Conservation (phyloP, 176 grass and related monocot species). For the Hordeum marinum region DNA sequence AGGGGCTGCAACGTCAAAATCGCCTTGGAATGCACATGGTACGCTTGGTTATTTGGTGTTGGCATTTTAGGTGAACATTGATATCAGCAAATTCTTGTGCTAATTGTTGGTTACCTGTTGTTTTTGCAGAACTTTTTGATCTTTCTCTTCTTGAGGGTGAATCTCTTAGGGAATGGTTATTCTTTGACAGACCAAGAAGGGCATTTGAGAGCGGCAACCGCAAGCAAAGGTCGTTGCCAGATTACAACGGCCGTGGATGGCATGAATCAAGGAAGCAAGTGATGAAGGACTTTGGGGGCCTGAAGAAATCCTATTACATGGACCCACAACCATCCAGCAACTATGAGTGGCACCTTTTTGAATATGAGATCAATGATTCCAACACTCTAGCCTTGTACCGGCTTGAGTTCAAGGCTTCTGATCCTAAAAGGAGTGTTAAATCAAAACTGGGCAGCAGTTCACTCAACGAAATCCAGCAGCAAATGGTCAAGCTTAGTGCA, state of each 20-base stretch:
- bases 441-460: slow-evolving; percentile 46
- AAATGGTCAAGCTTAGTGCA: slow-evolving; percentile 59
- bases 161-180: slow-evolving; percentile 93
- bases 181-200: slow-evolving; percentile 94
- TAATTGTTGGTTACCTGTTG: slow-evolving; percentile 14
- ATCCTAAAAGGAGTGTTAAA: slow-evolving; percentile 66
- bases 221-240: slow-evolving; percentile 89
- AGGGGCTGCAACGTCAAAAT: slow-evolving; percentile 89
- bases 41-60: slow-evolving; percentile 13
- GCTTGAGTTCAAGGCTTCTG: slow-evolving; percentile 74
- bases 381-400: slow-evolving; percentile 70
- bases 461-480: slow-evolving; percentile 61
- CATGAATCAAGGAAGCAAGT: slow-evolving; percentile 95
- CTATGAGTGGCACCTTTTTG: slow-evolving; percentile 88
- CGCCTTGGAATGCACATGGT: slow-evolving; percentile 96
- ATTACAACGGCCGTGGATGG: slow-evolving; percentile 88
- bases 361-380: slow-evolving; percentile 85
- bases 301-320: slow-evolving; percentile 95
- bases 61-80: not conserved
- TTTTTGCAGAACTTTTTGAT: slow-evolving; percentile 82
- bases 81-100: not conserved
- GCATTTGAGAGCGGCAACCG: slow-evolving; percentile 89
- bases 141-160: slow-evolving; percentile 78
- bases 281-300: slow-evolving; percentile 76
- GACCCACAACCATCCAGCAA: slow-evolving; percentile 73